phyloP scores from a whole-genome alignment of 208 protist species.

The Balamuthia mandrillaris region DNA sequence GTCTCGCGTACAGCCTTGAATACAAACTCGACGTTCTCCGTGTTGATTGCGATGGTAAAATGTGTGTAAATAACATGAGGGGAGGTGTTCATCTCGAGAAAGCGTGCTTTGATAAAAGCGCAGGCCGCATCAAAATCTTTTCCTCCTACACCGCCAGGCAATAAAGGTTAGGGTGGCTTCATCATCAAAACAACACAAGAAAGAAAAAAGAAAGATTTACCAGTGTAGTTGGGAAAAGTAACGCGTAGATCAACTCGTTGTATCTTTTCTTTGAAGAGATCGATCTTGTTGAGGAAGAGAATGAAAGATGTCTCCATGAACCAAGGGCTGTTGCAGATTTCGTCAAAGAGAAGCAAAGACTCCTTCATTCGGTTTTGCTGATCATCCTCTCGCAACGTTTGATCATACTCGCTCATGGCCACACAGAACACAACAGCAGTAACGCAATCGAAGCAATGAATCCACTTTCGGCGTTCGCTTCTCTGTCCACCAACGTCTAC shows the following conservation, averaged over 20 bases:
- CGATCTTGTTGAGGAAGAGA: slow-evolving; percentile 81
- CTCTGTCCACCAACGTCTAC: slow-evolving; percentile 79
- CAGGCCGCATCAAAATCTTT: slow-evolving; percentile 53
- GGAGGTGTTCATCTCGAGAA: slow-evolving; percentile 59
- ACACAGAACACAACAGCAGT: slow-evolving; percentile 79
- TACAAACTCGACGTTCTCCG: slow-evolving; percentile 70
- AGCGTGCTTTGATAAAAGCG: slow-evolving; percentile 65
- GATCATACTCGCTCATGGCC: slow-evolving; percentile 62
- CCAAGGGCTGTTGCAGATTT: slow-evolving; percentile 76
- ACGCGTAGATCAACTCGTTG: slow-evolving; percentile 56
- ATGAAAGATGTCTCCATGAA: slow-evolving; percentile 75
- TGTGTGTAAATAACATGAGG: slow-evolving; percentile 69
- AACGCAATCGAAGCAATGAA: slow-evolving; percentile 81
- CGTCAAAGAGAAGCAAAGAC: slow-evolving; percentile 74
- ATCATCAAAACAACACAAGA: background rate
- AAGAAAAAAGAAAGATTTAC: background rate
- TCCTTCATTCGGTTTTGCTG: slow-evolving; percentile 77
- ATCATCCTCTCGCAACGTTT: slow-evolving; percentile 68
- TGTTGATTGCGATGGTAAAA: slow-evolving; percentile 76
- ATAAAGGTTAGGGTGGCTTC: background rate
- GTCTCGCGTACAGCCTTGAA: slow-evolving; percentile 70
- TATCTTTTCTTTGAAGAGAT: slow-evolving; percentile 80
- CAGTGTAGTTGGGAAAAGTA: slow-evolving; percentile 74
- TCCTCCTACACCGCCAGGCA: slow-evolving; percentile 43
- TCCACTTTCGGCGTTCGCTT: slow-evolving; percentile 82